A percentile compares a stretch with the other conserved stretches of the same genome.
phyloP scores from a whole-genome alignment of 257 asterid species.

The Rauvolfia tetraphylla region DNA sequence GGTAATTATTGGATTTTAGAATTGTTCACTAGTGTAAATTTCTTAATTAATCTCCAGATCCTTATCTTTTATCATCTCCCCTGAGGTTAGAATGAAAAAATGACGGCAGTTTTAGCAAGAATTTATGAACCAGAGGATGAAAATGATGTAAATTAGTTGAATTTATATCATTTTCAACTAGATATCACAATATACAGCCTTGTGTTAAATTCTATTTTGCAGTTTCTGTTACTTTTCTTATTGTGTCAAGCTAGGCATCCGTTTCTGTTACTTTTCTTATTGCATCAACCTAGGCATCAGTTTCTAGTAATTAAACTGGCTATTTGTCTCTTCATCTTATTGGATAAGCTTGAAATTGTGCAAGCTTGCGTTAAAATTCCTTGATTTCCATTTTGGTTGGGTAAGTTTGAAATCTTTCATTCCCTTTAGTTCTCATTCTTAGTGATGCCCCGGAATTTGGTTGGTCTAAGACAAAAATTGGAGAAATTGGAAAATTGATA shows the following conservation, averaged over 20 bases:
- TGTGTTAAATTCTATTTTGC: no score
- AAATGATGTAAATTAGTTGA: not conserved
- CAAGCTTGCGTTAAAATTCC: not conserved
- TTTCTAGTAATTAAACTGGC: not conserved
- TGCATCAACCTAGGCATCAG: not conserved
- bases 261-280: no score
- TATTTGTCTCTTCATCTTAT: not conserved
- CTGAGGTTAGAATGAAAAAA: not conserved
- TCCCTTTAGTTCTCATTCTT: not conserved
- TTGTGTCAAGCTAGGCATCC: no score
- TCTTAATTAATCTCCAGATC: not conserved
- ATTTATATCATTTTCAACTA: not conserved
- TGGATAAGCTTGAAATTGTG: not conserved
- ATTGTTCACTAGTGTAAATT: not conserved
- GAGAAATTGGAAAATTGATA: not conserved
- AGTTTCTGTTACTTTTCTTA: no score
- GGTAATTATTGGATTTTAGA: slow-evolving; percentile 34
- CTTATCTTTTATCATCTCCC: not conserved
- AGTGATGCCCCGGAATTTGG: not conserved
- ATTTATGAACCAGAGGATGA: not conserved
- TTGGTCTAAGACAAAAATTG: not conserved
- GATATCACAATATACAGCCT: not conserved
- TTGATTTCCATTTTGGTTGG: not conserved
- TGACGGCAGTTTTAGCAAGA: not conserved
- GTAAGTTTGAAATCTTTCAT: not conserved